A percentile compares a stretch with the other conserved stretches of the same genome.
These are phyloP conservation scores for Malbranchea cinnamomea DNA, from an alignment of 2,329 filamentous ascomycete species.

Conservation along the genomic window DNA sequence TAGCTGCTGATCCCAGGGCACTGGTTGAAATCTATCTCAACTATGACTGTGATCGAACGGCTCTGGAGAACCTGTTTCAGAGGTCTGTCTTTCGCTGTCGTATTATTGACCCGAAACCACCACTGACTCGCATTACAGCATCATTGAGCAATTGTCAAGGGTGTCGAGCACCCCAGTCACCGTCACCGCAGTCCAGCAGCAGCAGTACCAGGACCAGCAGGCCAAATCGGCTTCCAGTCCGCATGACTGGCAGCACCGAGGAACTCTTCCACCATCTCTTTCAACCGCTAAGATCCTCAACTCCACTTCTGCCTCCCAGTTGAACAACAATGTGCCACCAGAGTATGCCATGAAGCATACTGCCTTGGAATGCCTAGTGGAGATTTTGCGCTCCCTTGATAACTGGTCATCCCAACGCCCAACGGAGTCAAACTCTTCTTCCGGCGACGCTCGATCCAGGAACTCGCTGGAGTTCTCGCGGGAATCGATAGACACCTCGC, in stretches of 20 bases:
- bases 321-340: constrained; percentile 62
- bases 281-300: constrained; percentile 58
- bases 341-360: constrained; percentile 88
- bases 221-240: constrained; percentile 42
- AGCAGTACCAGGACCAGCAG: constrained; percentile 69
- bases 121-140: constrained; percentile 27
- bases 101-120: constrained; percentile 1
- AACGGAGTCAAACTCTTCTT: constrained; percentile 27
- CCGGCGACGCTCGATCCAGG: constrained; percentile 17
- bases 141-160: constrained; percentile 85
- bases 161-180: constrained; percentile 67
- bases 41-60: constrained; percentile 89
- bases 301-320: no score
- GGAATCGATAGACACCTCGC: constrained; percentile 57
- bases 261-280: constrained; percentile 73
- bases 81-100: constrained; percentile 21
- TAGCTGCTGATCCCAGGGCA: constrained; percentile 73
- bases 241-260: constrained; percentile 72
- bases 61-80: constrained; percentile 93
- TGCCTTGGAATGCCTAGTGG: constrained; percentile 74
- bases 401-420: constrained; percentile 72
- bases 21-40: constrained; percentile 94
- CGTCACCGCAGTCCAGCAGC: constrained; percentile 63
- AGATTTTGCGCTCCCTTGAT: constrained; percentile 75
- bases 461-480: constrained; percentile 46